These are phyloP conservation scores for Eimeria acervulina DNA, from an alignment of 169 alveolate species.

Conservation along the genomic window DNA sequence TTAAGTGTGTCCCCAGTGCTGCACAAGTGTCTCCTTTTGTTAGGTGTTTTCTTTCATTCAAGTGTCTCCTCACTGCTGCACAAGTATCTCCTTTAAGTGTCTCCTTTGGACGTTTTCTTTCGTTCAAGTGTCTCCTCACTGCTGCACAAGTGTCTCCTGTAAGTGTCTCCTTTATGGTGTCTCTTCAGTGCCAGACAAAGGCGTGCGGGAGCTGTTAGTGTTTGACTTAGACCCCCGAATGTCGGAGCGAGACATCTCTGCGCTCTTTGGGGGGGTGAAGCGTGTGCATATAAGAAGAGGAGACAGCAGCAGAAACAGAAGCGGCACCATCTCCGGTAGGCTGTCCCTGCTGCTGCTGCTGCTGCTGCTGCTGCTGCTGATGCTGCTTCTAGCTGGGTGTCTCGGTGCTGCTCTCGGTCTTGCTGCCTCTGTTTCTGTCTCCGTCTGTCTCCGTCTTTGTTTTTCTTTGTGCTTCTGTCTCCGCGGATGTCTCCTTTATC, in stretches of 20 bases:
- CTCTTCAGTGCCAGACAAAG: conserved; percentile 35
- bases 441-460: background rate
- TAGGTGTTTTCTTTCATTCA: too few species aligned
- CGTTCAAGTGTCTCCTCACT: too few species aligned
- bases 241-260: conserved; percentile 8
- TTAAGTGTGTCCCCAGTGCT: too few species aligned
- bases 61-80: too few species aligned
- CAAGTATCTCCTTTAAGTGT: too few species aligned
- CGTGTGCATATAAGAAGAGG: conserved; percentile 1
- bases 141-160: too few species aligned
- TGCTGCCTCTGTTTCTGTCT: background rate
- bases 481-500: background rate
- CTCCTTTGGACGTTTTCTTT: too few species aligned
- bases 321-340: background rate
- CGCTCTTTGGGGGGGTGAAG: background rate
- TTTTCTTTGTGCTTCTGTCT: background rate
- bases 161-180: background rate
- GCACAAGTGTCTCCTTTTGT: too few species aligned
- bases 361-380: too few species aligned
- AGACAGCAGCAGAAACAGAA: background rate
- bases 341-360: too few species aligned
- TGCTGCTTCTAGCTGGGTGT: too few species aligned
- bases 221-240: background rate
- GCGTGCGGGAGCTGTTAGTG: conserved; percentile 24
- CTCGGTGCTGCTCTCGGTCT: too few species aligned